phyloP scores from a whole-genome alignment of 2,329 filamentous ascomycete species.

The Scedosporium minutisporum region DNA sequence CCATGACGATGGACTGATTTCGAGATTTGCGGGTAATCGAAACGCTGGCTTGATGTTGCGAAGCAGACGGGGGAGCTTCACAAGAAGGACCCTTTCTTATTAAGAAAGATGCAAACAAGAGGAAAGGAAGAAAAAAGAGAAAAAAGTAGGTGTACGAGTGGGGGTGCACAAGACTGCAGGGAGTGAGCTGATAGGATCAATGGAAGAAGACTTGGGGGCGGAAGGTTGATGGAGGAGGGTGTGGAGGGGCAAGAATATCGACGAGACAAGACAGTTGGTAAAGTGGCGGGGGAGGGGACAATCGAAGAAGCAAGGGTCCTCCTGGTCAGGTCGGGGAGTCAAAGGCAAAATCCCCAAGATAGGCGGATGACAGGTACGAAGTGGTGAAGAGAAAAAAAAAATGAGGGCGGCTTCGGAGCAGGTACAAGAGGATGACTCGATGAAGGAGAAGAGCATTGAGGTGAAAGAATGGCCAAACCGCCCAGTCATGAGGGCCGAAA shows the following conservation, averaged over 20 bases:
- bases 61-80: too few species aligned
- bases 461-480: neutral
- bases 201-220: neutral
- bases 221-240: neutral
- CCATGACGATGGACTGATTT: slow-evolving; percentile 22
- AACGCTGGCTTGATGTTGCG: neutral
- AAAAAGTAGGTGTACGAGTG: neutral
- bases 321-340: too few species aligned
- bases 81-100: neutral
- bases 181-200: neutral
- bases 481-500: neutral
- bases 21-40: neutral
- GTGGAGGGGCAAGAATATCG: neutral
- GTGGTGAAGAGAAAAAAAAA: neutral
- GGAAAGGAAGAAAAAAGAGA: neutral
- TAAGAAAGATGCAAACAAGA: slow-evolving; percentile 6
- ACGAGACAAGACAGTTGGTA: neutral
- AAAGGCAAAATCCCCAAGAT: neutral
- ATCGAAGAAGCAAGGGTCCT: neutral
- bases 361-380: neutral
- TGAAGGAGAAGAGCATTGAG: neutral
- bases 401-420: neutral
- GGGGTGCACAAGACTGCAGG: neutral
- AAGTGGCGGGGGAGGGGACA: neutral
- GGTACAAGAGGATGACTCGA: neutral